phyloP scores from a whole-genome alignment of 306 rosid genomes.

The Medicago truncatula region MtrunA17r5.0-ANR NC_053044.1:38208001-38208500 shows the following conservation, averaged over 20 bases:
- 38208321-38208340: conserved; percentile 89
- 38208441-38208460: conserved; percentile 6
- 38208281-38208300: conserved; percentile 73
- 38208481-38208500: conserved; percentile 3
- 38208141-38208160: conserved; percentile 52
- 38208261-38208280: conserved; percentile 54
- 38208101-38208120: conserved; percentile 79
- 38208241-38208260: conserved; percentile 24
- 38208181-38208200: conserved; percentile 4
- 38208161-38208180: conserved; percentile 32
- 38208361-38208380: conserved; percentile 66
- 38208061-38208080: conserved; percentile 61
- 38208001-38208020: conserved; percentile 29
- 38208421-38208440: conserved; percentile 33
- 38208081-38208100: conserved; percentile 87
- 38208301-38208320: conserved; percentile 68
- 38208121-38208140: conserved; percentile 73
- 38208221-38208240: conserved; percentile 24
- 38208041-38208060: conserved; percentile 12
- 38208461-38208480: conserved; percentile 20
- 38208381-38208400: conserved; percentile 20
- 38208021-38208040: conserved; percentile 16
- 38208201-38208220: conserved; percentile 6
- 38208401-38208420: conserved; percentile 31
- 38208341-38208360: conserved; percentile 80